Conservation (phyloP, 139 green algal genomes). For the Closterium sp. region DNA sequence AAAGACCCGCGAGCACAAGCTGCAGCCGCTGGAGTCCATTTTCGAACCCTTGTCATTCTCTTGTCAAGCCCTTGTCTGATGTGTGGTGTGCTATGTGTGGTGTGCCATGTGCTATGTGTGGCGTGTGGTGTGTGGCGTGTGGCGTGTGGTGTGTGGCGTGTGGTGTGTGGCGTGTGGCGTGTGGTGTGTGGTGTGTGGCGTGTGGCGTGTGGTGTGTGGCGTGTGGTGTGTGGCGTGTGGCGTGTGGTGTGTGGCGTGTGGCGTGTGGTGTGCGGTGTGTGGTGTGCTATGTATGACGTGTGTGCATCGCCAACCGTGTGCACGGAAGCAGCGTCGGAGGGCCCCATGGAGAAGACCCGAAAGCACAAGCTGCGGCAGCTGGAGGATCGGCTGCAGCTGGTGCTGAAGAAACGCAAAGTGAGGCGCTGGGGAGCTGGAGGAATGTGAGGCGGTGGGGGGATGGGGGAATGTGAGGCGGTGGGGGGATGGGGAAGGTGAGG, state of each 20-base stretch:
- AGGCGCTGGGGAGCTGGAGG: slow-evolving; percentile 35
- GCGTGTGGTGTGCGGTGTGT: neutral
- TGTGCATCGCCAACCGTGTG: neutral
- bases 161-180: neutral
- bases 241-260: too few species aligned
- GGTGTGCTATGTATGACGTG: neutral
- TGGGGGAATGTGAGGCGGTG: slow-evolving; percentile 47
- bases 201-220: neutral
- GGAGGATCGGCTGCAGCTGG: slow-evolving; percentile 49
- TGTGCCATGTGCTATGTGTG: too few species aligned
- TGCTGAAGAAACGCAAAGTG: slow-evolving; percentile 51
- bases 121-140: too few species aligned
- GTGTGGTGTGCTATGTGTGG: neutral
- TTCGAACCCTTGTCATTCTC: too few species aligned
- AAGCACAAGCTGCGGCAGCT: slow-evolving; percentile 52
- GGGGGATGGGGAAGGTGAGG: neutral
- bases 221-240: neutral
- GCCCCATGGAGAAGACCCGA: slow-evolving; percentile 48
- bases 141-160: too few species aligned
- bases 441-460: slow-evolving; percentile 28
- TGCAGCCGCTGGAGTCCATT: too few species aligned
- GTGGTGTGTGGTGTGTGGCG: neutral
- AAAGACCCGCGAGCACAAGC: too few species aligned
- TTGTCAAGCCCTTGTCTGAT: too few species aligned
- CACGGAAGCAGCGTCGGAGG: slow-evolving; percentile 39